Base-by-base conservation (phyloP, 2,329 filamentous ascomycete species). In the Trichoderma endophyticum region DNA sequence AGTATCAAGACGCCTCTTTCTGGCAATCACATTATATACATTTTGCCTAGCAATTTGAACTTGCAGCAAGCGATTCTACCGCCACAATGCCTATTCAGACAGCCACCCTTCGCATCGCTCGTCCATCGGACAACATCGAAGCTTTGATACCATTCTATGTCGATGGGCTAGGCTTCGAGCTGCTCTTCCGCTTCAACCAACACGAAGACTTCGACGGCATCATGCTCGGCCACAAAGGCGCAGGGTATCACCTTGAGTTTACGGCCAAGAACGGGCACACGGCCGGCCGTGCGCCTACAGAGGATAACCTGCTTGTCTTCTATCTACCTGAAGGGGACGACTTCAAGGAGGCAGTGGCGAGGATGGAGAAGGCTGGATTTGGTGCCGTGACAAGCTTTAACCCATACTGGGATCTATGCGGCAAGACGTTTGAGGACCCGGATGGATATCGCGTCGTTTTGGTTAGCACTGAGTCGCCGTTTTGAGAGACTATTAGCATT, bases 361-460 rank as follows among this genome's bases (percentile, higher is more conserved):
- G 76, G 43, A 82, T 85, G 79, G 76, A 81, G 36, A 59, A 72
- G 1, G 74, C 74, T 5, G 83, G 82, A 1, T 81, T 82, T 48
- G 67, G 60, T 14, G 73, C 79, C 2, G 82, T 85, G 30, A 73
- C 75, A 30, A 82, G 81, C 73, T 81, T 80, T 73, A 85, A 85
- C 72, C 82, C 82, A 6, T 85, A 83, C 71, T 85, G 83, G 83
- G 83, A 84, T 71, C 75, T 77, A 4, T 81, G 78, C 73, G 84
- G 83, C 21, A 82, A 80, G 78, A 84, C 84, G 6, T 83, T 81
- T 77, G 82, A 83, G 68, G 83, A 85, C 75, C 77, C 82, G 11
- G 84, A 86, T 77, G 84, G 83, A 18, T 86, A 83, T 76, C 76
- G 83, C 8, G 75, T 84, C 51, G 83, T 85, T 43, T 75, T 86